phyloP scores from a whole-genome alignment of 345 rosid genomes.

The Firmiana major region DNA sequence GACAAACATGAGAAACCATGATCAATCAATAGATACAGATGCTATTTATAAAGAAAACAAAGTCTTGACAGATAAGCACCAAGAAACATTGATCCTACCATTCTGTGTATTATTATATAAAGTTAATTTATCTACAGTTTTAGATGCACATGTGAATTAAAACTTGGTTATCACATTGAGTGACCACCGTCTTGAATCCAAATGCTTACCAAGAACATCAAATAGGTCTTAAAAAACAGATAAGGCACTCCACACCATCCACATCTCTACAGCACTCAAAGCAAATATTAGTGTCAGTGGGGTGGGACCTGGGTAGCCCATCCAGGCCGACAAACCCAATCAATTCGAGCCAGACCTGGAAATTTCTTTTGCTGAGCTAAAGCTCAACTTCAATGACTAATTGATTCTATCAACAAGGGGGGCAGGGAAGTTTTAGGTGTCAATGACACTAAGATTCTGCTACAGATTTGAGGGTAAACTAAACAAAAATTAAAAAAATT shows the following conservation, averaged over 20 bases:
- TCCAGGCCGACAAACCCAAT: background rate
- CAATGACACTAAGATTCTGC: background rate
- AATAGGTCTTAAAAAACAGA: background rate
- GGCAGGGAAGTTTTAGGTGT: too few relatives aligned
- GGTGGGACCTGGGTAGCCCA: background rate
- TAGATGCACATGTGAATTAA: background rate
- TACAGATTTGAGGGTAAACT: background rate
- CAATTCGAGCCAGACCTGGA: background rate
- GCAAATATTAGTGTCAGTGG: background rate
- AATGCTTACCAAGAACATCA: background rate
- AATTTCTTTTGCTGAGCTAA: background rate
- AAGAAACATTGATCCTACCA: background rate
- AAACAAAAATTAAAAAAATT: background rate
- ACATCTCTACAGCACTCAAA: background rate
- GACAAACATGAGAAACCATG: background rate
- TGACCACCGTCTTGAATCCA: background rate
- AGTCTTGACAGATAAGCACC: background rate
- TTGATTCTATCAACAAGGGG: background rate
- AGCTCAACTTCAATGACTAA: background rate
- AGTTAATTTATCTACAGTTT: background rate
- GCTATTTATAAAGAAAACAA: background rate
- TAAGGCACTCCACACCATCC: background rate
- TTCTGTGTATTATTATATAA: background rate
- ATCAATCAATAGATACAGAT: constrained; percentile 1
- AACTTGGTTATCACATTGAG: background rate